phyloP scores from a whole-genome alignment of 169 alveolate genomes.

The Cryptosporidium sp. region DNA sequence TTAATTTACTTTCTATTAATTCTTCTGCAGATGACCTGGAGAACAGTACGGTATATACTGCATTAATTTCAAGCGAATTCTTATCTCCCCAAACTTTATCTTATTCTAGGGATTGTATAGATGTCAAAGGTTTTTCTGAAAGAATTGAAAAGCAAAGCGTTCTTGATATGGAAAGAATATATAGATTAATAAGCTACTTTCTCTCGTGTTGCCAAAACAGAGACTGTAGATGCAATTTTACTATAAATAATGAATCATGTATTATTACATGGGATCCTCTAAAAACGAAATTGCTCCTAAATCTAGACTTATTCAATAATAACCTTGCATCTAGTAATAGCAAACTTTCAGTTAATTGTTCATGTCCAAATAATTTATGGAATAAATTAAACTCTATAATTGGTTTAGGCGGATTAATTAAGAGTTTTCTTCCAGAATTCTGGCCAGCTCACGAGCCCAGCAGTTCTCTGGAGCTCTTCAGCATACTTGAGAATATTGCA shows the following conservation, averaged over 20 bases:
- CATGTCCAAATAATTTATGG: slow-evolving; percentile 29
- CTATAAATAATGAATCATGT: slow-evolving; percentile 15
- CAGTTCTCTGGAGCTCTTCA: slow-evolving; percentile 30
- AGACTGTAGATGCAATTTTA: slow-evolving; percentile 27
- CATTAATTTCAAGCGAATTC: slow-evolving; percentile 21
- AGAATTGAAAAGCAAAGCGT: slow-evolving; percentile 31
- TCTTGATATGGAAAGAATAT: slow-evolving; percentile 33
- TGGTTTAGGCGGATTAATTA: slow-evolving; percentile 12
- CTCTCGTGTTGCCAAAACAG: slow-evolving; percentile 43
- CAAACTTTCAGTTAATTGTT: neutral
- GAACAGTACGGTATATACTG: slow-evolving; percentile 39
- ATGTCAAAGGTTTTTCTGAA: slow-evolving; percentile 12
- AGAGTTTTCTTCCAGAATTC: slow-evolving; percentile 2
- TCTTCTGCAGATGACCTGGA: slow-evolving; percentile 1
- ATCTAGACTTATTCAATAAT: neutral
- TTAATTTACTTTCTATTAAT: slow-evolving; percentile 2
- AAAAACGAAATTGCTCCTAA: slow-evolving; percentile 17
- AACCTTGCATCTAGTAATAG: neutral
- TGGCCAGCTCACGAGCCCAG: slow-evolving; percentile 15
- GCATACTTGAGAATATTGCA: slow-evolving; percentile 12
- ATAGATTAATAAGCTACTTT: slow-evolving; percentile 22
- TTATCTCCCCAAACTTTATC: neutral
- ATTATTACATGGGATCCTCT: slow-evolving; percentile 36
- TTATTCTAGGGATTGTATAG: slow-evolving; percentile 31
- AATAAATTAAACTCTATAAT: slow-evolving; percentile 9